phyloP scores from a whole-genome alignment of 2,329 filamentous ascomycete species.

The Fusarium sp. region DNA sequence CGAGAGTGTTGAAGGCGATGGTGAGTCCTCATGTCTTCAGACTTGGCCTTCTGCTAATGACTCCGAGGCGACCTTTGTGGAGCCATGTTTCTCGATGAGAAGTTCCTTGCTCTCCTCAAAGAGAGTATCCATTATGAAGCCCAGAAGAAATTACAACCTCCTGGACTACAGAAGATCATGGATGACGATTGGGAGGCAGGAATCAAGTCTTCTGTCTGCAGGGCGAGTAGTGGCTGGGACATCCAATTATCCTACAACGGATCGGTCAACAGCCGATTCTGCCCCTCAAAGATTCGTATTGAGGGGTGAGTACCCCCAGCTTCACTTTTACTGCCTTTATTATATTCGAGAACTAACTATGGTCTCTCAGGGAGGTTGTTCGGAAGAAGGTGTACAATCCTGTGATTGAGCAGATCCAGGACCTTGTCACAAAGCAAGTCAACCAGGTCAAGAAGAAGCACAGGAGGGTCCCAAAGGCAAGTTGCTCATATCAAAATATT shows the following conservation, averaged over 20 bases:
- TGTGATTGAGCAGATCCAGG: slow-evolving; percentile 39
- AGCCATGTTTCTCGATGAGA: slow-evolving; percentile 60
- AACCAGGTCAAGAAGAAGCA: slow-evolving; percentile 41
- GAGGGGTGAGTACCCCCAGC: slow-evolving; percentile 12
- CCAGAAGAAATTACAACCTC: slow-evolving; percentile 27
- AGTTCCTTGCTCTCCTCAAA: slow-evolving; percentile 52
- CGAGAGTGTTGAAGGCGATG: slow-evolving; percentile 59
- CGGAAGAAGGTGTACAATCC: slow-evolving; percentile 47
- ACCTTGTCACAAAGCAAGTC: slow-evolving; percentile 52
- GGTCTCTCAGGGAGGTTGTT: neutral
- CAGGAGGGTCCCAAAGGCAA: slow-evolving; percentile 50
- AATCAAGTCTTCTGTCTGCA: slow-evolving; percentile 49
- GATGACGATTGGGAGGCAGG: slow-evolving; percentile 51
- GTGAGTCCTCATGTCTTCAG: slow-evolving; percentile 30
- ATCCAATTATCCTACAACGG: slow-evolving; percentile 23
- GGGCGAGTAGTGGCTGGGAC: slow-evolving; percentile 12
- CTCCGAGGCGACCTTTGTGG: slow-evolving; percentile 57
- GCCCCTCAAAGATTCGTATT: slow-evolving; percentile 17
- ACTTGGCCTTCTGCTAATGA: neutral
- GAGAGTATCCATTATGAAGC: slow-evolving; percentile 34
- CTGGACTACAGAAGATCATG: slow-evolving; percentile 35
- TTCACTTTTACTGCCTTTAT: too few species aligned
- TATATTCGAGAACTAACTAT: neutral
- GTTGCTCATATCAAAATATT: neutral
- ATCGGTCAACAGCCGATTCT: neutral